Base-by-base conservation (phyloP, 2,329 filamentous ascomycete genomes). In the Paecilomyces fulvus region DNA sequence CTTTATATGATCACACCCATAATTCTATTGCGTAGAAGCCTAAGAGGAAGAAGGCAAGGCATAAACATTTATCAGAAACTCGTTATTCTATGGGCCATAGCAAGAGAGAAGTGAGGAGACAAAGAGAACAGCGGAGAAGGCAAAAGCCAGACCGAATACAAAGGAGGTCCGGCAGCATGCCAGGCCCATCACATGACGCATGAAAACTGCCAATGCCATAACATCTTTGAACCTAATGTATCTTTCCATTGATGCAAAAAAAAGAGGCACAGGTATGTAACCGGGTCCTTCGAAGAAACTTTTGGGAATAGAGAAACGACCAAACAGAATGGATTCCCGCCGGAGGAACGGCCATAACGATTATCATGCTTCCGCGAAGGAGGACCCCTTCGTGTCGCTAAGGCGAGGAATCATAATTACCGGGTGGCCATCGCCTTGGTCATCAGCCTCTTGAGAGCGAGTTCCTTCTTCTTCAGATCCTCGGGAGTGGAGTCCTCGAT, bases 401-500 rank as follows among this genome's bases (percentile, higher is more conserved):
- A 49, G 21, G 12, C 20, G 25, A 49, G 37, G 37, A 43, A 49
- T 49, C 21, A 23, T n/a, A 49, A 74, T 85, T 92, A 95, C 78
- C 90, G 87, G 72, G 90, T 92, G 64, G 90, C 86, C 90, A 95
- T 95, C 70, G 89, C 92, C 88, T 97, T 99, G 79, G 94, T 99
- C 70, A 99, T 92, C 67, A 95, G 85, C 72, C 94, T 85, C 90
- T 97, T 99, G 64, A 99, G 85, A 60, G 91, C 91, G 65, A 99
- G 83, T 84, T 99, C 94, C 87, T 96, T 95, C 90, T 97, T 97
- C 90, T 95, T 97, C 68, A 99, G 83, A 74, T 99, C 94, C 68
- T 99, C 95, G 60, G 91, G 89, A 61, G 80, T 79, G 57, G 90
- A 89, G 67, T 99, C 95, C 78, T 92, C 89, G 72, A 99, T 81